Evolutionary conservation across 2,329 filamentous ascomycete genomes (phyloP).

Genomic region (Dothiorella sarmentorum): DNA sequence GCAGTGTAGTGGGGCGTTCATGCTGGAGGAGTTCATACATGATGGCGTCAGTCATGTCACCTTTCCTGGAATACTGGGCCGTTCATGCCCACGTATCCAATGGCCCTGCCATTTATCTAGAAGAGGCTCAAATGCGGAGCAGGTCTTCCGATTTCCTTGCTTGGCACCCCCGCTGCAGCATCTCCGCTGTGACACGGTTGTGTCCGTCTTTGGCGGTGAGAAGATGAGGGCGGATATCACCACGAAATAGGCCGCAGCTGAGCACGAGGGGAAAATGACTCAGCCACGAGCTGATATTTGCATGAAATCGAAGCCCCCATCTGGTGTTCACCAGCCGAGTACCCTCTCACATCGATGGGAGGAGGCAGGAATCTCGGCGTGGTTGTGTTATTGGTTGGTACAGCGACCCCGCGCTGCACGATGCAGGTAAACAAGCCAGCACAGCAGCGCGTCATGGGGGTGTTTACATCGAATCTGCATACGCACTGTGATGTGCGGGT

Average conservation of each 20-base stretch:
- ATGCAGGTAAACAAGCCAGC: constrained; percentile 13
- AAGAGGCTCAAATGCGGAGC: constrained; percentile 5
- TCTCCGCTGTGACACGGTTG: neutral
- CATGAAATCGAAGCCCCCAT: neutral
- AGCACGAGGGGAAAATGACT: neutral
- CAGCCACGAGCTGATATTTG: neutral
- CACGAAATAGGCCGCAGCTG: neutral
- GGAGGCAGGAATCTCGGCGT: neutral
- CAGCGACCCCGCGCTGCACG: constrained; percentile 2
- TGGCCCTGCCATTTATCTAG: neutral
- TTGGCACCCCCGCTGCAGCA: neutral
- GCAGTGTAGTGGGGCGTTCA: neutral
- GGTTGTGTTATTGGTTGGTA: constrained; percentile 7
- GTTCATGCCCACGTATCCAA: neutral
- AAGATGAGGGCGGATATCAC: neutral
- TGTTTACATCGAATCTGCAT: neutral
- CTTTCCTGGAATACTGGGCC: neutral
- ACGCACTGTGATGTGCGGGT: neutral
- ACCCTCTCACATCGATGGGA: neutral
- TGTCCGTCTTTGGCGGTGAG: neutral
- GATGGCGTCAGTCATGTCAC: constrained; percentile 3
- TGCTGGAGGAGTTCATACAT: neutral
- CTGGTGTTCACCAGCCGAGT: neutral
- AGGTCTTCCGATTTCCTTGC: neutral
- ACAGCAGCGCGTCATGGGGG: constrained; percentile 1